Conservation (phyloP, 108 stramenopile genomes). For the Nannochloropsis gaditana region DNA sequence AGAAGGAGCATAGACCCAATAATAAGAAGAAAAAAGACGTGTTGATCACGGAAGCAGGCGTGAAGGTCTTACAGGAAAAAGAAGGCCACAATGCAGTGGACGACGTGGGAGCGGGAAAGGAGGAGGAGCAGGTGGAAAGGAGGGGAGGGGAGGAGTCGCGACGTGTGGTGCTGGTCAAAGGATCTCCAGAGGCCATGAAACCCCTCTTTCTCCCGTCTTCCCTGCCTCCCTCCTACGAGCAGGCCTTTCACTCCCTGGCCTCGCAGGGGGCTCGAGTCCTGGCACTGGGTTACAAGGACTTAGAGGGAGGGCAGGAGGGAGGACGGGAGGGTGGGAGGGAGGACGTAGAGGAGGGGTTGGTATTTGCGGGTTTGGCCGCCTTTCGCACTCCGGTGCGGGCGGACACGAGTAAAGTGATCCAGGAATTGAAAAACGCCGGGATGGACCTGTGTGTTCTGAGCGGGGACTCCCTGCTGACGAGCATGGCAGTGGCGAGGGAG, state of each 20-base stretch:
- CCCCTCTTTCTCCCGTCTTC: conserved; percentile 51
- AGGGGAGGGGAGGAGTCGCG: not conserved
- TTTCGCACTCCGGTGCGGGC: conserved; percentile 68
- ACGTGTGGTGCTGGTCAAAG: conserved; percentile 71
- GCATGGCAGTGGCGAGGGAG: conserved; percentile 75
- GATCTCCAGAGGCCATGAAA: conserved; percentile 85
- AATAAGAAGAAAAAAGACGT: too few relatives aligned
- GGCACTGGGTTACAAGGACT: conserved; percentile 74
- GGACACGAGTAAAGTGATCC: conserved; percentile 43
- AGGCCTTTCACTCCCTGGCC: conserved; percentile 35
- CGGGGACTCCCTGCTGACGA: conserved; percentile 86
- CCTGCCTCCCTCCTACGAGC: conserved; percentile 48
- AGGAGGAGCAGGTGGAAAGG: conserved; percentile 6
- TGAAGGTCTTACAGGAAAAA: too few relatives aligned
- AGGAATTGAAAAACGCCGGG: conserved; percentile 63
- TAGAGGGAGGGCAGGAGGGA: conserved; percentile 43
- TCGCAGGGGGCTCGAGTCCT: conserved; percentile 80
- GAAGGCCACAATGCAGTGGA: not conserved
- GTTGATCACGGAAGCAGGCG: too few relatives aligned
- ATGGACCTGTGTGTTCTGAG: conserved; percentile 79
- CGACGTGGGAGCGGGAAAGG: not conserved
- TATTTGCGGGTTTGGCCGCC: conserved; percentile 83
- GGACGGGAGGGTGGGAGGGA: conserved; percentile 1
- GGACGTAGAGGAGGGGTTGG: conserved; percentile 40
- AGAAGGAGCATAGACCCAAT: not conserved